Evolutionary conservation across 495 filamentous ascomycete species (phyloP), one percentile per base, ranked within the genome.

Genomic region (Podospora fimiseda): DNA sequence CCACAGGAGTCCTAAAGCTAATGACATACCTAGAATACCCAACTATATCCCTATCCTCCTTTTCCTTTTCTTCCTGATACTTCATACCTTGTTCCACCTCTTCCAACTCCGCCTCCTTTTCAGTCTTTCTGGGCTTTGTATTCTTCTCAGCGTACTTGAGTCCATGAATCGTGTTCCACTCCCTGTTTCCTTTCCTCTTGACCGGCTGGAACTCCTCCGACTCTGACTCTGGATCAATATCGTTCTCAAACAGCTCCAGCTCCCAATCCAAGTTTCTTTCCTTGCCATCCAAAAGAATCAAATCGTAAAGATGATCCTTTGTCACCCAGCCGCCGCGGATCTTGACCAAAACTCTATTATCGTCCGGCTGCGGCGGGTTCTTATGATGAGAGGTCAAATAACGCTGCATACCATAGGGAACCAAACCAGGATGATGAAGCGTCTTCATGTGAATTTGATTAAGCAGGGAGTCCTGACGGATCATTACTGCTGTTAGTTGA

Each of bases 11-110:
- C 38, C 43, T 52, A 47, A 84, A 80, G 3, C 68, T 64, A 16
- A 83, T 53, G 24, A 81, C 67, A 61, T 75, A 84, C 33, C 70
- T 42, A 33, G 51, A 63, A n/a, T 46, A 53, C 33, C 13, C 41
- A 14, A 22, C 48, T 52, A 37, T 36, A n/a, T 15, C 22, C 20
- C 9, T 18, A 16, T 18, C n/a, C 15, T 24, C 23, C 22, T 27
- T 40, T 8, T 27, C 16, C 16, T 3, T 33, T 8, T 50, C 39
- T 19, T 46, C 19, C 38, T 19, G n/a, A n/a, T n/a, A n/a, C n/a
- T n/a, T n/a, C n/a, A n/a, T n/a, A n/a, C n/a, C n/a, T n/a, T 13
- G 27, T 33, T 33, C 27, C 27, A 5, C 5, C 11, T 33, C 27
- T 33, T 11, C 27, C 27, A 5, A 6, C 11, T 33, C 27, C 27